phyloP scores from a whole-genome alignment of 371 early-diverging fungal species.

The Actinomortierella wolfii region DNA sequence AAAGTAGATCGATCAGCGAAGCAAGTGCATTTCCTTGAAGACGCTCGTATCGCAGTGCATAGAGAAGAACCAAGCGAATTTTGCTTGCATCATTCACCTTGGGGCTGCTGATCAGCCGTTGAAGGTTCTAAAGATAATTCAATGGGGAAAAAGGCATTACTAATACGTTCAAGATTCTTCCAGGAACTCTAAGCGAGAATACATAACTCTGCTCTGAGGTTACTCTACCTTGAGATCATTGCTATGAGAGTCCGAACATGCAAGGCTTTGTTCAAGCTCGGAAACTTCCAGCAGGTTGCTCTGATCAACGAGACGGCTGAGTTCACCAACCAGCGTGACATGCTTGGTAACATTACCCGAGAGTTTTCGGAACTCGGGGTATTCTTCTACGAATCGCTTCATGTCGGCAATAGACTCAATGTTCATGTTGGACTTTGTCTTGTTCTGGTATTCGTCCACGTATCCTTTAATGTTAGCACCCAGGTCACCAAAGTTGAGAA shows the following conservation, averaged over 20 bases:
- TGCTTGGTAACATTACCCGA: conserved; percentile 97
- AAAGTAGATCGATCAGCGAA: conserved; percentile 70
- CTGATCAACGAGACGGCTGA: conserved; percentile 79
- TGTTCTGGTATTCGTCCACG: conserved; percentile 90
- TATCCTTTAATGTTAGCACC: conserved; percentile 92
- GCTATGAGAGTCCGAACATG: conserved; percentile 84
- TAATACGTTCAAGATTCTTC: no score
- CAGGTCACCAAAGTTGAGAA: conserved; percentile 91
- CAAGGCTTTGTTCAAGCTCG: conserved; percentile 94
- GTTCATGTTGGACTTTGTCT: conserved; percentile 86
- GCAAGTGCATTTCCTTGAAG: conserved; percentile 69
- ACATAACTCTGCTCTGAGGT: neutral
- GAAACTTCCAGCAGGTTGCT: conserved; percentile 81
- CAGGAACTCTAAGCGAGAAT: no score
- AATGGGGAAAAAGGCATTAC: neutral
- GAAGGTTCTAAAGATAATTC: conserved; percentile 65
- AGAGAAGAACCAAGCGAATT: conserved; percentile 80
- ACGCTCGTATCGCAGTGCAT: conserved; percentile 91
- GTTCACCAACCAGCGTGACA: conserved; percentile 92
- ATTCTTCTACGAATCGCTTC: conserved; percentile 98
- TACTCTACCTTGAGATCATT: conserved; percentile 73
- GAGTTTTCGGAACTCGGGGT: conserved; percentile 94
- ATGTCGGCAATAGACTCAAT: conserved; percentile 95
- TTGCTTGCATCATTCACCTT: conserved; percentile 77
- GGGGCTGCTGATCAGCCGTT: conserved; percentile 67